These are phyloP conservation scores for Xylaria sp. DNA, from an alignment of 2,329 filamentous ascomycete genomes.

Conservation along the genomic window DNA sequence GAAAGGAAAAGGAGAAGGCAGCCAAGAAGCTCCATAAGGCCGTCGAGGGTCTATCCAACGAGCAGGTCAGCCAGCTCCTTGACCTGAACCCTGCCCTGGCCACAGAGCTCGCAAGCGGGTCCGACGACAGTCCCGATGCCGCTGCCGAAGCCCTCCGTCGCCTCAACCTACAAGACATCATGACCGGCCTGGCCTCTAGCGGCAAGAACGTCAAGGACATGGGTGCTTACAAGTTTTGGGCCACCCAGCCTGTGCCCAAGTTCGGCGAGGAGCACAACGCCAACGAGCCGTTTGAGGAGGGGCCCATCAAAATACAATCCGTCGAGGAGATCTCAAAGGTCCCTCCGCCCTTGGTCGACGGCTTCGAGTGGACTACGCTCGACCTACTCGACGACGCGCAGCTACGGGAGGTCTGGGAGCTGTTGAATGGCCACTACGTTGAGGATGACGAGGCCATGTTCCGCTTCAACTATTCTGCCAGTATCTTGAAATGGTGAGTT, in stretches of 20 bases:
- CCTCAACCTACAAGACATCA: slow-evolving; percentile 75
- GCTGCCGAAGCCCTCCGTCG: slow-evolving; percentile 67
- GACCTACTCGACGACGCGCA: slow-evolving; percentile 82
- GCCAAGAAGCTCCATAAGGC: slow-evolving; percentile 67
- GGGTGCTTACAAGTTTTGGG: slow-evolving; percentile 98
- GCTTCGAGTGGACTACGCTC: slow-evolving; percentile 95
- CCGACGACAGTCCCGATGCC: slow-evolving; percentile 47
- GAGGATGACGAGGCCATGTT: slow-evolving; percentile 98
- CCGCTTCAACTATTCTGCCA: slow-evolving; percentile 92
- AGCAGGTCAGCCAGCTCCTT: slow-evolving; percentile 73
- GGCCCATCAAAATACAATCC: slow-evolving; percentile 83
- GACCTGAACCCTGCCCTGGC: slow-evolving; percentile 78
- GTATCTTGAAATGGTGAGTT: slow-evolving; percentile 86
- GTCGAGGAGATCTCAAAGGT: slow-evolving; percentile 82
- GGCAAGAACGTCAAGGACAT: slow-evolving; percentile 96
- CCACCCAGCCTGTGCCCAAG: slow-evolving; percentile 92
- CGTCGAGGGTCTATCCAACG: slow-evolving; percentile 63
- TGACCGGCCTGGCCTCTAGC: slow-evolving; percentile 78
- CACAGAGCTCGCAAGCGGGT: slow-evolving; percentile 62
- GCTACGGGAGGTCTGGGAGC: slow-evolving; percentile 89
- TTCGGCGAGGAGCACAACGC: slow-evolving; percentile 72
- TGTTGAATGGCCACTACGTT: slow-evolving; percentile 94
- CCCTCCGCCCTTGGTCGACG: slow-evolving; percentile 77
- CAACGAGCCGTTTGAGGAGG: slow-evolving; percentile 72
- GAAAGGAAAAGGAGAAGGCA: slow-evolving; percentile 59